These are phyloP conservation scores for Fusarium sublunatum DNA, from an alignment of 2,329 filamentous ascomycete species.

Conservation along the genomic window DNA sequence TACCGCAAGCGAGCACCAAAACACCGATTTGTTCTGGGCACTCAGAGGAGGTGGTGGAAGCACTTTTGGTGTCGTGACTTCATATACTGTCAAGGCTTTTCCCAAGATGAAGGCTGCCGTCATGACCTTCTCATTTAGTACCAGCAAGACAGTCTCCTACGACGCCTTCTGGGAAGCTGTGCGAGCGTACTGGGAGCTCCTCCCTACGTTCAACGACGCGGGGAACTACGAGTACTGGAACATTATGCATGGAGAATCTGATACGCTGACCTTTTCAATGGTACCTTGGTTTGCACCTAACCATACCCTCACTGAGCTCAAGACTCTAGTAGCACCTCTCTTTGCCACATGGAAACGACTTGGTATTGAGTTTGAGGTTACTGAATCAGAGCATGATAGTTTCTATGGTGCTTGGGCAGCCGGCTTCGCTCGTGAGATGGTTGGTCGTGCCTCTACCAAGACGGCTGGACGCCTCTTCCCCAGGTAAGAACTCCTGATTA, in stretches of 20 bases:
- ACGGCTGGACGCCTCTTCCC: conserved; percentile 42
- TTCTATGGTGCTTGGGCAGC: conserved; percentile 39
- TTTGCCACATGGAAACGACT: conserved; percentile 27
- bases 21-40: conserved; percentile 52
- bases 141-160: conserved; percentile 20
- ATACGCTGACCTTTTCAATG: conserved; percentile 32
- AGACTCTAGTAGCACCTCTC: conserved; percentile 21
- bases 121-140: conserved; percentile 40
- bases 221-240: conserved; percentile 43
- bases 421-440: conserved; percentile 33
- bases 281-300: conserved; percentile 42
- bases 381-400: conserved; percentile 34
- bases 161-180: conserved; percentile 40
- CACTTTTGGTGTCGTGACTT: conserved; percentile 49
- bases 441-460: conserved; percentile 29
- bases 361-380: conserved; percentile 19
- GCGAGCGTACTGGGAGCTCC: conserved; percentile 22
- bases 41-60: conserved; percentile 55
- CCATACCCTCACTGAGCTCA: conserved; percentile 30
- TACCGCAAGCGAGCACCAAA: conserved; percentile 25
- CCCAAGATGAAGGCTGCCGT: conserved; percentile 45
- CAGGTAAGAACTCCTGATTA: conserved; percentile 6
- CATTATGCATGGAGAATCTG: conserved; percentile 20
- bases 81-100: conserved; percentile 54
- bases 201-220: conserved; percentile 34